phyloP scores from a whole-genome alignment of 1,284 basidiomycete genomes.

The Pyrrhoderma lamaoense region DNA sequence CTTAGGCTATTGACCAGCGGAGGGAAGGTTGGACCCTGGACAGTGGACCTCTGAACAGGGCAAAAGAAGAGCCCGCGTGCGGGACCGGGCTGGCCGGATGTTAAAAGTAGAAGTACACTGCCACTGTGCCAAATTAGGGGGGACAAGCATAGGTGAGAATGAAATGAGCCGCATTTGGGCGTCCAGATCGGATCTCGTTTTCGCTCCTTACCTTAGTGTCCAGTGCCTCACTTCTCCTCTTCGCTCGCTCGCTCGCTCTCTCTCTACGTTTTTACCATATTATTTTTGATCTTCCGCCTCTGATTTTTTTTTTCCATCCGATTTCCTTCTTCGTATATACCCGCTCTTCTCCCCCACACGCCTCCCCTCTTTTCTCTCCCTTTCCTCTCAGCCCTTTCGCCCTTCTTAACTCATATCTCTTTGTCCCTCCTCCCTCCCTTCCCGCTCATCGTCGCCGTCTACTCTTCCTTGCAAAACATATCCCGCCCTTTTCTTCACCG shows the following conservation, averaged over 20 bases:
- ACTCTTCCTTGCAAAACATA: conserved; percentile 22
- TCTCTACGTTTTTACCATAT: conserved; percentile 23
- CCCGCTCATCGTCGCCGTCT: conserved; percentile 19
- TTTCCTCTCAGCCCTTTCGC: conserved; percentile 25
- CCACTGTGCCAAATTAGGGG: no score
- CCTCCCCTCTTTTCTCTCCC: conserved; percentile 34
- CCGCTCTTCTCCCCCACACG: conserved; percentile 20
- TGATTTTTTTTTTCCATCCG: conserved; percentile 19
- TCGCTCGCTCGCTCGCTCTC: conserved; percentile 31
- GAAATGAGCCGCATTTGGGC: not conserved
- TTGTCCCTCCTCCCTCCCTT: conserved; percentile 33
- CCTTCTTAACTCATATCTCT: conserved; percentile 26
- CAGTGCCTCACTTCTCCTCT: conserved; percentile 4
- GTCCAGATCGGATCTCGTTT: not conserved
- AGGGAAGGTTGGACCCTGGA: no score
- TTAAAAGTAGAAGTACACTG: no score
- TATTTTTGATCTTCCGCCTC: conserved; percentile 2
- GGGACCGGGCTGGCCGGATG: no score
- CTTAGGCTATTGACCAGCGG: no score
- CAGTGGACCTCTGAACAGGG: no score
- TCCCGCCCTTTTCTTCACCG: conserved; percentile 20
- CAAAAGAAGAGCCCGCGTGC: no score
- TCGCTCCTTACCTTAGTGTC: not conserved
- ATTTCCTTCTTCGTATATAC: conserved; percentile 31
- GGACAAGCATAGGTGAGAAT: no score